Evolutionary conservation across 257 asterid genomes (phyloP), one percentile per base, ranked within the genome.

Genomic region (Eucommia ulmoides): DNA sequence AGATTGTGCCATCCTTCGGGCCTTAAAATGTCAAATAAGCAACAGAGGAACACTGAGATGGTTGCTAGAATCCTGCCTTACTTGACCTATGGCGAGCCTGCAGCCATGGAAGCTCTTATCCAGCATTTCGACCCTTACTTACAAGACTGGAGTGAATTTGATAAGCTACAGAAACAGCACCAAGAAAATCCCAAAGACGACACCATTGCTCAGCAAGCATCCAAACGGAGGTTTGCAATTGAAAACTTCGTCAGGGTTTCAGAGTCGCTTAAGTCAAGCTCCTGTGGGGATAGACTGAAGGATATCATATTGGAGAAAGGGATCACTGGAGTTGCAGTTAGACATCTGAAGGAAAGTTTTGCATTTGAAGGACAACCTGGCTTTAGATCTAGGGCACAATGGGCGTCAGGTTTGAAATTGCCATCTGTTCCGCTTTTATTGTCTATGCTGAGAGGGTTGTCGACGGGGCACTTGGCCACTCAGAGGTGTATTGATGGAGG

Each of bases 41-140:
- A 82, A 68, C 96, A 81, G 74, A 81, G 99, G 71, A 91, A 91
- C 75, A 86, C 96, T 11, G 99, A 86, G 75, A 91, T 91, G 99
- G 95, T 86, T 50, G 99, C 99, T 41, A 77, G 99, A 67, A 91
- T 91, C 65, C 75, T 91, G 65, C 99, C 99, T 16, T 86, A 81
- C 82, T 67, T 91, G 78, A 91, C 99, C 20, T 91, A 91, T 23
- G 99, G 99, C 47, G 96, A 91, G 66, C 89, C 95, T 49, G 92
- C 73, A n/a, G 99, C 99, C 20, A 91, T 91, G 96, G 99, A 91
- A 51, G 95, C 82, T 50, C 94, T 91, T 41, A 72, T 91, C 58
- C 94, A 81, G 75, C 99, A 91, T 82, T 91, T 91, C 55, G 80
- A 86, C 62, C 99, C 95, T 3, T 83, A 76, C 78, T 69, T 91